Percentiles rank a stretch among this genome's conserved stretches.
Conservation (phyloP, 306 rosid genomes). For the Gastrolobium bilobum region DNA sequence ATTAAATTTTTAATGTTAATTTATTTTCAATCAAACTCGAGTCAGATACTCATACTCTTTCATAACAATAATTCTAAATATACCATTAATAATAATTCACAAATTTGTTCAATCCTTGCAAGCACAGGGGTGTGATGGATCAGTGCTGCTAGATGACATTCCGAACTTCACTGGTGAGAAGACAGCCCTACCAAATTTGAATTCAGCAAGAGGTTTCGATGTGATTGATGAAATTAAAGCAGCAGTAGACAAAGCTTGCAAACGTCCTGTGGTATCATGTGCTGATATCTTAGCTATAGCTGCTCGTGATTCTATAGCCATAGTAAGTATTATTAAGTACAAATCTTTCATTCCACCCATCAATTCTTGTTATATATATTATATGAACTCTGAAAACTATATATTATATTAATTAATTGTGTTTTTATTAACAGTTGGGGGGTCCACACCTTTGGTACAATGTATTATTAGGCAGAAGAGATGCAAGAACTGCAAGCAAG, state of each 20-base stretch:
- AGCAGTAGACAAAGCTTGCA: conserved; percentile 48
- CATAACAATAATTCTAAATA: too few relatives aligned
- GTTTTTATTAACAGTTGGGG: conserved; percentile 42
- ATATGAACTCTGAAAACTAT: too few relatives aligned
- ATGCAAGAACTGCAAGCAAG: conserved; percentile 50
- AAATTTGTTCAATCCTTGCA: background rate
- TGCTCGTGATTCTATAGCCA: conserved; percentile 53
- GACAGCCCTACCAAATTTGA: conserved; percentile 40
- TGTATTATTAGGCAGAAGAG: conserved; percentile 53
- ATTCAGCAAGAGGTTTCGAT: conserved; percentile 46
- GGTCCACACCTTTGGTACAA: conserved; percentile 42
- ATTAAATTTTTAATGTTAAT: too few relatives aligned
- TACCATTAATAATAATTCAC: background rate
- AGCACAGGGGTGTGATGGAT: conserved; percentile 56
- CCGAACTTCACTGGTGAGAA: conserved; percentile 43
- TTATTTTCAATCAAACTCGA: too few relatives aligned
- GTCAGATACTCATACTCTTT: too few relatives aligned
- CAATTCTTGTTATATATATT: too few relatives aligned
- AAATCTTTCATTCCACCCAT: background rate
- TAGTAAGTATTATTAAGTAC: conserved; percentile 37
- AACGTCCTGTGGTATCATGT: conserved; percentile 47
- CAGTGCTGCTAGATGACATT: conserved; percentile 48
- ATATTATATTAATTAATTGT: too few relatives aligned
- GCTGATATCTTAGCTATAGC: conserved; percentile 55
- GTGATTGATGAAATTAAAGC: conserved; percentile 50